These are phyloP conservation scores for Ophiosphaerella herpotricha DNA, from an alignment of 2,329 filamentous ascomycete species.

Conservation along the genomic window DNA sequence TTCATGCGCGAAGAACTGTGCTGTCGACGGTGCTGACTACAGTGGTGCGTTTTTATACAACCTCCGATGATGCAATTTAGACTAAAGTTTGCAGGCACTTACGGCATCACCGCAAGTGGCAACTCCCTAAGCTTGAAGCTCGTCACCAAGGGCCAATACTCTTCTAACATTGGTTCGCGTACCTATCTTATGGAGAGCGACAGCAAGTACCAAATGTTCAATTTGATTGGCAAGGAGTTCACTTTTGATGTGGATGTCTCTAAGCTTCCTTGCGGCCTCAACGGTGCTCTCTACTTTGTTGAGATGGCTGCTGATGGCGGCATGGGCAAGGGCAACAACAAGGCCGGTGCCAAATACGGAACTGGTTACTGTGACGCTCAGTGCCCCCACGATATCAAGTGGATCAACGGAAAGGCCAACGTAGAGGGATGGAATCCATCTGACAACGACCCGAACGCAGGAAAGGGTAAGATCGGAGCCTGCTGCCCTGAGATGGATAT, in stretches of 20 bases:
- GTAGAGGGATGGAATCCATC: slow-evolving; percentile 59
- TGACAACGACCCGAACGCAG: slow-evolving; percentile 59
- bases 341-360: slow-evolving; percentile 61
- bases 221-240: slow-evolving; percentile 49
- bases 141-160: slow-evolving; percentile 57
- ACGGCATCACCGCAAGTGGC: slow-evolving; percentile 58
- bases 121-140: slow-evolving; percentile 61
- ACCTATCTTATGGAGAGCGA: slow-evolving; percentile 50
- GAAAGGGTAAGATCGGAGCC: slow-evolving; percentile 59
- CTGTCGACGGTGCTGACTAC: slow-evolving; percentile 51
- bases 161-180: slow-evolving; percentile 49
- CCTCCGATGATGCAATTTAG: not conserved
- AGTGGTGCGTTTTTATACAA: slow-evolving; percentile 23
- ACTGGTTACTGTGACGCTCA: slow-evolving; percentile 55
- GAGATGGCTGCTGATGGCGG: slow-evolving; percentile 65
- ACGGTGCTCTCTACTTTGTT: slow-evolving; percentile 61
- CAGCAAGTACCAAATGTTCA: slow-evolving; percentile 50
- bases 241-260: slow-evolving; percentile 57
- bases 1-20: slow-evolving; percentile 48
- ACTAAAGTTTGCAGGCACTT: slow-evolving; percentile 34
- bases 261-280: slow-evolving; percentile 69
- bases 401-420: slow-evolving; percentile 59
- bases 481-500: slow-evolving; percentile 74
- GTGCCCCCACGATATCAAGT: slow-evolving; percentile 58
- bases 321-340: slow-evolving; percentile 55